A percentile compares a stretch with the other conserved stretches of the same genome.
Evolutionary conservation across 1,139 yeast genomes (phyloP).

Genomic region (Magnusiomyces sp.): DNA sequence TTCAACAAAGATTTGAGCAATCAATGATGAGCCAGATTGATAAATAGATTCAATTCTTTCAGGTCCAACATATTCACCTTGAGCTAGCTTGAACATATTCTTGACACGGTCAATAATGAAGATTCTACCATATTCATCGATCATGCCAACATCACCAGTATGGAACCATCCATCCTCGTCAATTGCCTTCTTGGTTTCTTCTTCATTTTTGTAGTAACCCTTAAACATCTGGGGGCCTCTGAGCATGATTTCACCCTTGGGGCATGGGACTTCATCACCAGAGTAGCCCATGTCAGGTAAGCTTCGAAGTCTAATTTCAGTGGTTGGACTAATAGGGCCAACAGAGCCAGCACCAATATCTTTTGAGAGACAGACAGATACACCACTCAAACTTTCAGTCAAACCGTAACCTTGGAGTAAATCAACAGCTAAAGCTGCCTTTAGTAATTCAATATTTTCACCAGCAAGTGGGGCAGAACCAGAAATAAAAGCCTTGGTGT

Average conservation of each 20-base stretch:
- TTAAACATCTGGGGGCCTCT: conserved; percentile 61
- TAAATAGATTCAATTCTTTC: conserved; percentile 66
- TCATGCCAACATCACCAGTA: conserved; percentile 65
- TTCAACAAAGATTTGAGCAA: conserved; percentile 53
- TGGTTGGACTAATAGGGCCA: conserved; percentile 48
- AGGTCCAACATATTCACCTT: conserved; percentile 77
- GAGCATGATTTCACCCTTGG: conserved; percentile 52
- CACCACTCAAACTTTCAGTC: conserved; percentile 70
- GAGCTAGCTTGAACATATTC: conserved; percentile 72
- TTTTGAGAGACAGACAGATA: conserved; percentile 40
- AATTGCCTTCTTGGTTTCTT: conserved; percentile 44
- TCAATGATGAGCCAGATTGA: conserved; percentile 43
- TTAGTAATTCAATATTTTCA: conserved; percentile 51
- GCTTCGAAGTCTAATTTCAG: conserved; percentile 54
- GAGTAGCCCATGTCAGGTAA: conserved; percentile 61
- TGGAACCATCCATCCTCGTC: conserved; percentile 67
- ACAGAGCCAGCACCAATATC: conserved; percentile 47
- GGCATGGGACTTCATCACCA: conserved; percentile 41
- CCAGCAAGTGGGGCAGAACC: conserved; percentile 73
- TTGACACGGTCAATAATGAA: conserved; percentile 66
- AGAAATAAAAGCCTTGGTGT: conserved; percentile 38
- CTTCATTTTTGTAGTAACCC: conserved; percentile 53
- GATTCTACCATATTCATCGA: conserved; percentile 48
- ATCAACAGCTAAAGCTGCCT: conserved; percentile 52
- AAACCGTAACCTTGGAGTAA: conserved; percentile 68